A percentile compares a stretch with the other conserved stretches of the same genome.
These are phyloP conservation scores for Leptoxyphium fumago DNA, from an alignment of 2,329 filamentous ascomycete species.

Conservation along the genomic window DNA sequence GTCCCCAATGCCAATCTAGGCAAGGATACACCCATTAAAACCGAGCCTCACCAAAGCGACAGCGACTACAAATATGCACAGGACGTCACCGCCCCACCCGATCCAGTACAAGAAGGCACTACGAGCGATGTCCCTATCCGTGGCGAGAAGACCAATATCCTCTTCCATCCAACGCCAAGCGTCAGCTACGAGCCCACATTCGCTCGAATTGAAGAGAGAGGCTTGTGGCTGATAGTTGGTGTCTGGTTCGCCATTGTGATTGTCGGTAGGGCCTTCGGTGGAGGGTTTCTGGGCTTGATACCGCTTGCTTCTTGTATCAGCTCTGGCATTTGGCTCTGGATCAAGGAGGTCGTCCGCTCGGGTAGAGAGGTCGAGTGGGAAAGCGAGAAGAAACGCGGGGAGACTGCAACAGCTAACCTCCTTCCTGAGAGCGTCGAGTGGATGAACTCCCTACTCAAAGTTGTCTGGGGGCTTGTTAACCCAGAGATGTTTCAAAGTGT, in stretches of 20 bases:
- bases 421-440: conserved; percentile 84
- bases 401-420: conserved; percentile 72
- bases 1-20: conserved; percentile 82
- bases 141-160: conserved; percentile 88
- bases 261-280: conserved; percentile 66
- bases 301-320: conserved; percentile 57
- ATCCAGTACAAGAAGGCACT: conserved; percentile 63
- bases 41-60: conserved; percentile 54
- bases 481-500: conserved; percentile 88
- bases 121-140: conserved; percentile 92
- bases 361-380: conserved; percentile 78
- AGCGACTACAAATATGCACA: conserved; percentile 73
- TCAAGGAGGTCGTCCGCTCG: conserved; percentile 70
- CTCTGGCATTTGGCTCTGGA: conserved; percentile 76
- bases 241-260: conserved; percentile 63
- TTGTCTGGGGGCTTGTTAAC: conserved; percentile 84
- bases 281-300: conserved; percentile 59
- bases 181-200: conserved; percentile 87
- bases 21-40: conserved; percentile 57
- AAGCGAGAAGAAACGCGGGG: conserved; percentile 69
- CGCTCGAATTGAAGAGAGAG: conserved; percentile 56
- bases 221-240: conserved; percentile 52
- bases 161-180: conserved; percentile 87
- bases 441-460: conserved; percentile 78
- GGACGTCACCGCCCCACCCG: conserved; percentile 80